phyloP scores from a whole-genome alignment of 176 grass and related monocot genomes.

The Secale cereale region DNA sequence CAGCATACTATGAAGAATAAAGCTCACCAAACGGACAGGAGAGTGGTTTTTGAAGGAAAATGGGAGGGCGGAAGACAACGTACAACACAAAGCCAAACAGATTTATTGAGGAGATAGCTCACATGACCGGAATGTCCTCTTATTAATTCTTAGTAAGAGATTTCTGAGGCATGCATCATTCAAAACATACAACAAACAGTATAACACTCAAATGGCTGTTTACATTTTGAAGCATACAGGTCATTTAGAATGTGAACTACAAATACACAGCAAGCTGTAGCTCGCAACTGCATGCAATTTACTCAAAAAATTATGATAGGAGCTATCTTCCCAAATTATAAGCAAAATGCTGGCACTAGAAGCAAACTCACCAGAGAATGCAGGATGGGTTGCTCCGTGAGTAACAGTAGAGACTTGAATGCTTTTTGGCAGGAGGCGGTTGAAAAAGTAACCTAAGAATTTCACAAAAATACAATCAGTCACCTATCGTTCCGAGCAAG shows the following conservation, averaged over 20 bases:
- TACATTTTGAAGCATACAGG: neutral
- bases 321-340: neutral
- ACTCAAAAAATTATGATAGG: neutral
- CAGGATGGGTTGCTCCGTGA: slow-evolving; percentile 51
- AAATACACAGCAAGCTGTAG: neutral
- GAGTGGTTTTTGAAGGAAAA: neutral
- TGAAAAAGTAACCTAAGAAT: slow-evolving; percentile 70
- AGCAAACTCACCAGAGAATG: slow-evolving; percentile 57
- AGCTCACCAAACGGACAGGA: neutral
- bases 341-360: neutral
- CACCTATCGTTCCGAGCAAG: neutral
- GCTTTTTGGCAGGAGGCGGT: slow-evolving; percentile 69
- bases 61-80: neutral
- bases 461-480: slow-evolving; percentile 22
- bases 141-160: neutral
- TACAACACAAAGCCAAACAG: neutral
- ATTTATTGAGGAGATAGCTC: neutral
- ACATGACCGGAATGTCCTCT: neutral
- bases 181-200: neutral
- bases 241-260: slow-evolving; percentile 5
- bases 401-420: slow-evolving; percentile 70
- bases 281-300: neutral
- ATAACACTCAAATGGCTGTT: neutral
- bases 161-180: neutral
- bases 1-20: neutral